These are phyloP conservation scores for Aspergillus cristatus DNA, from an alignment of 495 filamentous ascomycete genomes.

Conservation along the genomic window DNA sequence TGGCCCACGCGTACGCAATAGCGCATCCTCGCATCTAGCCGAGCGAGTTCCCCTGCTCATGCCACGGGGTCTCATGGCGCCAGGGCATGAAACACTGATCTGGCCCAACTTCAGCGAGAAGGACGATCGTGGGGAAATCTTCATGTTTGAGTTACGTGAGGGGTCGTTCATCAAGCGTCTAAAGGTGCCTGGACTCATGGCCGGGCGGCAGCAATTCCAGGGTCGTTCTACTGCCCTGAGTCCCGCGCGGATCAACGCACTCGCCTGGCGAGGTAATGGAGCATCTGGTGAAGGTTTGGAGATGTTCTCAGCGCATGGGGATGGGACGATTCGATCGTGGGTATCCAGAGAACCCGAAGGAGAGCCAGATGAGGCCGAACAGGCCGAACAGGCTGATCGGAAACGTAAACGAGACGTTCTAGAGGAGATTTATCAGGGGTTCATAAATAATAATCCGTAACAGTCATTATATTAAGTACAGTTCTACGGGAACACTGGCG, in stretches of 20 bases:
- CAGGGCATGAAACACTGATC: slow-evolving; percentile 54
- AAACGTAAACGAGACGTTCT: slow-evolving; percentile 45
- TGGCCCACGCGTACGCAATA: slow-evolving; percentile 67
- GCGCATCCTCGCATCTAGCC: slow-evolving; percentile 43
- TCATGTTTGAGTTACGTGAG: slow-evolving; percentile 66
- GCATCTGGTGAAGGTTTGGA: slow-evolving; percentile 37
- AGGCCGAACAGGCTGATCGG: slow-evolving; percentile 27
- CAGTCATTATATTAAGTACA: too few relatives aligned
- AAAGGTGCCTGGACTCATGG: slow-evolving; percentile 47
- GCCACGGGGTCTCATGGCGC: slow-evolving; percentile 39
- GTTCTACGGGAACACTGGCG: too few relatives aligned
- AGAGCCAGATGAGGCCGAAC: slow-evolving; percentile 36
- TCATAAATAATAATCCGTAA: slow-evolving; percentile 16
- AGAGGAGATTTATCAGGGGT: slow-evolving; percentile 36
- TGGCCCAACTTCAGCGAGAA: slow-evolving; percentile 61
- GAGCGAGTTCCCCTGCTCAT: slow-evolving; percentile 52
- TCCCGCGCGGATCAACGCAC: slow-evolving; percentile 53
- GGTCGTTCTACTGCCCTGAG: slow-evolving; percentile 27
- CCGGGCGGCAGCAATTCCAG: slow-evolving; percentile 21
- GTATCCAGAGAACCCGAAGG: slow-evolving; percentile 49
- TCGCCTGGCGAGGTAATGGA: slow-evolving; percentile 59
- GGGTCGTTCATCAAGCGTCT: slow-evolving; percentile 65
- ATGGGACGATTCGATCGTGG: slow-evolving; percentile 43
- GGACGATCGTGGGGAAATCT: slow-evolving; percentile 53
- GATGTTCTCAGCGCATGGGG: slow-evolving; percentile 44